phyloP scores from a whole-genome alignment of 148 eudicot genomes.

The Rhododendron henanense region DNA sequence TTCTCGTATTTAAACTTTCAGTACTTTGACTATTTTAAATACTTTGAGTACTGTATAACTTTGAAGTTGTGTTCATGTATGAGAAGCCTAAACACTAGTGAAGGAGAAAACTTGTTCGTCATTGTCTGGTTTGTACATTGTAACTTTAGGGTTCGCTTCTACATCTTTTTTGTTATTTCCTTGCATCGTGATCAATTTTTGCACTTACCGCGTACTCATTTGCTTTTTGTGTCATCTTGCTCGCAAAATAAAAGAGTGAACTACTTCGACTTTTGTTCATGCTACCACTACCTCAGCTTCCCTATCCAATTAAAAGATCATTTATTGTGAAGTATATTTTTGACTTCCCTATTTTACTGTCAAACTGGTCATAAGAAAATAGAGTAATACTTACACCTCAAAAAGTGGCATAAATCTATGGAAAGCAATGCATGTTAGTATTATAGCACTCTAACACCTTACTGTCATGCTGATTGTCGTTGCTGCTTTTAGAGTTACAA shows the following conservation, averaged over 20 bases:
- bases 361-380: neutral
- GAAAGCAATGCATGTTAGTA: neutral
- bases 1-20: neutral
- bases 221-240: neutral
- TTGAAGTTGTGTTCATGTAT: neutral
- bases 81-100: neutral
- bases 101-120: neutral
- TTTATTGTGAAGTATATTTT: neutral
- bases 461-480: neutral
- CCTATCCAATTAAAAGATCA: neutral
- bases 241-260: neutral
- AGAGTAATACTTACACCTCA: neutral
- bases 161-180: neutral
- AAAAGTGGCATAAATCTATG: neutral
- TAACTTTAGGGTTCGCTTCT: neutral
- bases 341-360: neutral
- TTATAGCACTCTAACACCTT: neutral
- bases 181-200: neutral
- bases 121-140: neutral
- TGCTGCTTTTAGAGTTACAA: neutral
- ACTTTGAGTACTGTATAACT: neutral
- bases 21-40: neutral
- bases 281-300: neutral
- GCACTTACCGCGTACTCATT: neutral
- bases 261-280: neutral